Evolutionary conservation across 2,329 filamentous ascomycete species (phyloP).

Genomic region (Pyrenochaeta sp.): DNA sequence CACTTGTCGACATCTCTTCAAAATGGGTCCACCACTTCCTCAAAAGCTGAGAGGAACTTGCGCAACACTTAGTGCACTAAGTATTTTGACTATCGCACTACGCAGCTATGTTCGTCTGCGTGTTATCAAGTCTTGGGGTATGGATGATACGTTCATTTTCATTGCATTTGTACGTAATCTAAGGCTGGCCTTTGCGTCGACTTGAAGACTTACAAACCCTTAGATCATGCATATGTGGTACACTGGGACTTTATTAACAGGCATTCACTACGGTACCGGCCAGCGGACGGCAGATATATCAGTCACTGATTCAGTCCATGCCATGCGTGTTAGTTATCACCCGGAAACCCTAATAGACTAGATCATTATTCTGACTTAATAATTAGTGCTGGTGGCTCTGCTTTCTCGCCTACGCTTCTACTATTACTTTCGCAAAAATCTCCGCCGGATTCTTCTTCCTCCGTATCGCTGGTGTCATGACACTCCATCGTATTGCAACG

Average conservation of each 20-base stretch:
- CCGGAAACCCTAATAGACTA: neutral
- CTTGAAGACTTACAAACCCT: neutral
- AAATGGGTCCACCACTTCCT: slow-evolving; percentile 12
- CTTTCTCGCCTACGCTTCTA: slow-evolving; percentile 16
- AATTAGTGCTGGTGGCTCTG: slow-evolving; percentile 19
- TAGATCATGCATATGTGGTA: slow-evolving; percentile 21
- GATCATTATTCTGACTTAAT: neutral
- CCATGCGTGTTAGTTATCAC: slow-evolving; percentile 13
- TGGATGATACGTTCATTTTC: too few relatives aligned
- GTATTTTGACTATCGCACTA: slow-evolving; percentile 1
- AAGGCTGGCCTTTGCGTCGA: neutral
- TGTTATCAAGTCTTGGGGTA: too few relatives aligned
- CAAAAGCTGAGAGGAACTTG: slow-evolving; percentile 9
- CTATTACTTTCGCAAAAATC: slow-evolving; percentile 45
- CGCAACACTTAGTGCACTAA: slow-evolving; percentile 14
- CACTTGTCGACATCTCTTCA: neutral
- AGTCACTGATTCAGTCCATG: slow-evolving; percentile 12
- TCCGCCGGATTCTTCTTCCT: slow-evolving; percentile 61
- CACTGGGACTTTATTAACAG: slow-evolving; percentile 15
- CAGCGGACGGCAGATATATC: slow-evolving; percentile 16
- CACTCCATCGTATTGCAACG: slow-evolving; percentile 53
- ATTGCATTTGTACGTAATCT: too few relatives aligned
- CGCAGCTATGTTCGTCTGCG: too few relatives aligned
- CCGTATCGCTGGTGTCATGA: slow-evolving; percentile 55
- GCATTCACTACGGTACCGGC: slow-evolving; percentile 21